These are phyloP conservation scores for Hamamelis virginiana DNA, from an alignment of 164 flowering plant genomes.

Conservation along the genomic window DNA sequence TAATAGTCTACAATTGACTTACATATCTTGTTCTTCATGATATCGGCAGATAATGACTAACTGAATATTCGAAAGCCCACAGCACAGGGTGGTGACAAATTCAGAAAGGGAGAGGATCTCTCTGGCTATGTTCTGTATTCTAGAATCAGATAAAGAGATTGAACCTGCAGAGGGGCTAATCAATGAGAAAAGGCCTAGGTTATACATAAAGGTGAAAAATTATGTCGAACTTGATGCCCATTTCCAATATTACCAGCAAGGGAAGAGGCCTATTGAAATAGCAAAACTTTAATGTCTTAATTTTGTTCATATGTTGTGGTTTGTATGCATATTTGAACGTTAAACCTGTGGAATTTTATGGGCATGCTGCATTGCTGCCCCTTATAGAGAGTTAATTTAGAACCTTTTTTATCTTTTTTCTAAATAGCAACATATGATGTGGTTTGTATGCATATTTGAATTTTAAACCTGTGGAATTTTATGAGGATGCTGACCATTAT, in stretches of 20 bases:
- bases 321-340: no score
- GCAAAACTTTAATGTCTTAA: constrained; percentile 16
- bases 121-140: constrained; percentile 30
- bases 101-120: constrained; percentile 35
- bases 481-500: no score
- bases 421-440: no score
- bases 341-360: no score
- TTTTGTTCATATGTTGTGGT: no score
- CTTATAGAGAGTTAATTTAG: no score
- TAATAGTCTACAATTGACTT: no score
- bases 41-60: constrained; percentile 51
- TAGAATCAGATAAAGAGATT: constrained; percentile 28
- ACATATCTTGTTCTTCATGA: background rate
- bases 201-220: constrained; percentile 38
- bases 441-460: no score
- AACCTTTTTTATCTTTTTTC: no score
- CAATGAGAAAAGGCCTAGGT: constrained; percentile 35
- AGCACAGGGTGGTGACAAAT: constrained; percentile 46
- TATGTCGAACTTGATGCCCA: constrained; percentile 24
- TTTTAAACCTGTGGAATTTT: no score
- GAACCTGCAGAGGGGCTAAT: constrained; percentile 30
- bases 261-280: constrained; percentile 36
- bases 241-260: constrained; percentile 35
- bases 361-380: no score
- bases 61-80: constrained; percentile 51